Percentiles rank a stretch among this genome's conserved stretches.
These are phyloP conservation scores for Bassia scoparia DNA, from an alignment of 148 eudicot genomes.

Conservation along the genomic window DNA sequence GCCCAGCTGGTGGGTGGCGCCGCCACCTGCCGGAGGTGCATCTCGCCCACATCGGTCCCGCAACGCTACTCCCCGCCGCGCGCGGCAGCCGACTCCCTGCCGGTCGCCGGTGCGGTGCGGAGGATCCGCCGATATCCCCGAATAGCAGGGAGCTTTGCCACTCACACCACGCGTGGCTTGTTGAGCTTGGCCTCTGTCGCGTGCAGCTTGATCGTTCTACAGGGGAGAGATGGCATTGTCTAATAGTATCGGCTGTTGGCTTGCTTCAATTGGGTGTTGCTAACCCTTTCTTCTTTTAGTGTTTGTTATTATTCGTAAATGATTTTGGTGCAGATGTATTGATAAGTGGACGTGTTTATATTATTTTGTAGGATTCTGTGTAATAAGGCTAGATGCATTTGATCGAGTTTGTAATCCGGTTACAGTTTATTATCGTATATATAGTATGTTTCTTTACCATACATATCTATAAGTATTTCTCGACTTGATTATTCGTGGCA, in stretches of 20 bases:
- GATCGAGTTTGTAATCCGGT: neutral
- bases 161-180: conserved; percentile 18
- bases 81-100: conserved; percentile 13
- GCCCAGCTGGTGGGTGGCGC: conserved; percentile 17
- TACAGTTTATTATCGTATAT: conserved; percentile 18
- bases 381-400: conserved; percentile 24
- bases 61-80: conserved; percentile 11
- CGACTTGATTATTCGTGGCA: no score
- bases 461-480: neutral
- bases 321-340: neutral
- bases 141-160: conserved; percentile 18
- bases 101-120: neutral
- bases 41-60: conserved; percentile 1
- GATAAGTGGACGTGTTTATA: neutral
- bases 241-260: neutral
- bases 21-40: conserved; percentile 1
- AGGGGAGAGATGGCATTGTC: neutral
- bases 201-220: conserved; percentile 22
- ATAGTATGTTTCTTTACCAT: conserved; percentile 6
- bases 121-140: neutral
- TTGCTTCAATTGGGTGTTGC: no score
- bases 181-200: conserved; percentile 27
- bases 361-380: conserved; percentile 14
- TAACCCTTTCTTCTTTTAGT: neutral
- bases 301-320: neutral